phyloP scores from a whole-genome alignment of 495 filamentous ascomycete species.

The Podospora pseudopauciseta region DNA sequence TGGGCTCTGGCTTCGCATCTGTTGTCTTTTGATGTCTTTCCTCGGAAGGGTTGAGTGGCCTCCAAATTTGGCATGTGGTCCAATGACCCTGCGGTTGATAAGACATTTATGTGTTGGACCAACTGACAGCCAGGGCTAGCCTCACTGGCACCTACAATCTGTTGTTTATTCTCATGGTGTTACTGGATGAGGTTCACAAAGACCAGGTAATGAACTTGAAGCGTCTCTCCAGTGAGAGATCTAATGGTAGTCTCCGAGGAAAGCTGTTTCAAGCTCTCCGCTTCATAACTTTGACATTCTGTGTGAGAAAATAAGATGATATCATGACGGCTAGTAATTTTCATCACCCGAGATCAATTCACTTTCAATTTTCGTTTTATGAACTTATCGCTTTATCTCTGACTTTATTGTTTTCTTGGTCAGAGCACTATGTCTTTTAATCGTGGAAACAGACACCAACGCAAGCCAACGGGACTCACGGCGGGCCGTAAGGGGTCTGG shows the following conservation, averaged over 20 bases:
- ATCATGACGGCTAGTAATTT: not conserved
- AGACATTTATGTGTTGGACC: not conserved
- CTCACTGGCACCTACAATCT: not conserved
- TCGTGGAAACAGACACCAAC: not conserved
- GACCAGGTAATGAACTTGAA: no score
- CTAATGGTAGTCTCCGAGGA: not conserved
- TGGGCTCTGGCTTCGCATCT: not conserved
- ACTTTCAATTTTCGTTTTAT: not conserved
- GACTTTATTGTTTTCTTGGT: not conserved
- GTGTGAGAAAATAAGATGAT: not conserved
- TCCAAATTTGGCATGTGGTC: not conserved
- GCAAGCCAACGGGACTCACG: not conserved
- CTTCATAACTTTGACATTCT: not conserved
- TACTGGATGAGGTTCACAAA: not conserved
- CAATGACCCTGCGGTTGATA: not conserved
- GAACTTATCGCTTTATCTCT: not conserved
- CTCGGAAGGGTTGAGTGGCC: not conserved
- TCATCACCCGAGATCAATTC: not conserved
- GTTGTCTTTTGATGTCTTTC: not conserved
- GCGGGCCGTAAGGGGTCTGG: not conserved
- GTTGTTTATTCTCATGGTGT: not conserved
- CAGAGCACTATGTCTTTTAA: not conserved
- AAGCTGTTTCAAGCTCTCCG: not conserved
- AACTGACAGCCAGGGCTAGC: not conserved
- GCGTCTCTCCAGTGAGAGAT: no score